A percentile compares a stretch with the other conserved stretches of the same genome.
Conservation (phyloP, 163 green algal genomes). For the Chlorella variabilis region DNA sequence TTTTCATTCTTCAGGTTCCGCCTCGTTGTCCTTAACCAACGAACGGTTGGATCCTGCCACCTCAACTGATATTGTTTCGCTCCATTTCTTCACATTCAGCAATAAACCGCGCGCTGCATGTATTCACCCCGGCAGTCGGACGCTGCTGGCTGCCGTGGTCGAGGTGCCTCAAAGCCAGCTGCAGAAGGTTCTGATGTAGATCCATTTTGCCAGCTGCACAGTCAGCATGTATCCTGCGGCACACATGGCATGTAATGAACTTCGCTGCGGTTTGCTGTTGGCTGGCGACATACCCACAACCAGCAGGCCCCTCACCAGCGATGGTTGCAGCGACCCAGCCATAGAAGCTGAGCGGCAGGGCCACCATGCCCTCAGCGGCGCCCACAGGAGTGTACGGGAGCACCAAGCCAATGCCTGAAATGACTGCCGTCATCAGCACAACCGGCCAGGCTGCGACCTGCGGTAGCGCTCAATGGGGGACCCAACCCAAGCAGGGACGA, state of each 20-base stretch:
- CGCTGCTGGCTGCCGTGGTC: too few relatives aligned
- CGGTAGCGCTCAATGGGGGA: background rate
- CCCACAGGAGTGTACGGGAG: slow-evolving; percentile 28
- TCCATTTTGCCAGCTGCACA: slow-evolving; percentile 19
- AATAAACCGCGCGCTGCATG: too few relatives aligned
- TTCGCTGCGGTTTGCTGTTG: too few relatives aligned
- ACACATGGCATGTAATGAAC: too few relatives aligned
- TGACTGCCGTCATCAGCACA: background rate
- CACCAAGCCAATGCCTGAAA: slow-evolving; percentile 14
- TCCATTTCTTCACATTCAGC: too few relatives aligned
- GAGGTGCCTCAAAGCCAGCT: slow-evolving; percentile 16
- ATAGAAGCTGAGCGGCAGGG: slow-evolving; percentile 27
- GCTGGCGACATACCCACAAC: background rate
- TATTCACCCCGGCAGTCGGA: too few relatives aligned
- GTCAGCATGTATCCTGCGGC: background rate
- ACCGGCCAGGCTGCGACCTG: slow-evolving; percentile 26
- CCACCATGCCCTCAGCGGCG: background rate
- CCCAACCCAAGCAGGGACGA: background rate
- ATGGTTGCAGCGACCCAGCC: background rate
- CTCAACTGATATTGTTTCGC: too few relatives aligned
- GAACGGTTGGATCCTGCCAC: too few relatives aligned
- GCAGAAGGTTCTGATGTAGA: background rate
- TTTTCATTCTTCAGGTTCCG: too few relatives aligned
- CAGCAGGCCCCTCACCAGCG: background rate
- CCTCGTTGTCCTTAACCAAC: too few relatives aligned